Conservation (phyloP, 164 flowering plant genomes). For the Stephania japonica region DNA sequence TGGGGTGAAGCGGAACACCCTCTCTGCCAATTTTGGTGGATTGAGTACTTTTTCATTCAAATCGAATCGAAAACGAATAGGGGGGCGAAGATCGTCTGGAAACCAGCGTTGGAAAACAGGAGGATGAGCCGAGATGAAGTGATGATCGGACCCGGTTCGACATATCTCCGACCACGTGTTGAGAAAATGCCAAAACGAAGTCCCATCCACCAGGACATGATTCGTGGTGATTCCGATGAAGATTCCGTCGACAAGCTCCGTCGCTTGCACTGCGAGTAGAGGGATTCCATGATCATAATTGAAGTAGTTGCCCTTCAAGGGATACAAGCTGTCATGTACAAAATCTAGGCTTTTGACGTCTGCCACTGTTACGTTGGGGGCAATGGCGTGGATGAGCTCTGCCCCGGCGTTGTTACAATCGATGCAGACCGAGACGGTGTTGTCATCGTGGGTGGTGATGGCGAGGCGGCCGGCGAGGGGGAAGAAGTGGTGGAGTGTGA, state of each 20-base stretch:
- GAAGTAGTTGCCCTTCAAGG: no score
- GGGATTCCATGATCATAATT: conserved; percentile 21
- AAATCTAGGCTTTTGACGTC: background rate
- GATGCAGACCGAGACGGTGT: conserved; percentile 10
- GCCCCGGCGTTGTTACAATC: conserved; percentile 21
- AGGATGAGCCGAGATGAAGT: background rate
- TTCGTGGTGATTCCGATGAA: conserved; percentile 25
- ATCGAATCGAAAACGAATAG: conserved; percentile 5
- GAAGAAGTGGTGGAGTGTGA: conserved; percentile 15
- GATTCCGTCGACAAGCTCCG: conserved; percentile 23
- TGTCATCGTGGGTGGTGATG: conserved; percentile 8
- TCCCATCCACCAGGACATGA: conserved; percentile 23
- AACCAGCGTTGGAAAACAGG: conserved; percentile 23
- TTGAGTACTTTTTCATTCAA: no score
- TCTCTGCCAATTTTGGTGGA: conserved; percentile 6
- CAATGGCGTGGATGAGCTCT: conserved; percentile 16
- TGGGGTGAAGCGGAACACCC: conserved; percentile 14
- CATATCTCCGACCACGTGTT: conserved; percentile 26
- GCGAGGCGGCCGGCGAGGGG: conserved; percentile 16
- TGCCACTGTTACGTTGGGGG: conserved; percentile 4
- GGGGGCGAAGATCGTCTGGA: background rate
- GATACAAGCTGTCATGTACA: conserved; percentile 6
- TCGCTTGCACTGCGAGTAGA: conserved; percentile 22
- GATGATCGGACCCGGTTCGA: background rate
- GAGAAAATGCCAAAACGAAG: conserved; percentile 30